Conservation (phyloP, 441 rosid species). For the Isatis lusitanica region DNA sequence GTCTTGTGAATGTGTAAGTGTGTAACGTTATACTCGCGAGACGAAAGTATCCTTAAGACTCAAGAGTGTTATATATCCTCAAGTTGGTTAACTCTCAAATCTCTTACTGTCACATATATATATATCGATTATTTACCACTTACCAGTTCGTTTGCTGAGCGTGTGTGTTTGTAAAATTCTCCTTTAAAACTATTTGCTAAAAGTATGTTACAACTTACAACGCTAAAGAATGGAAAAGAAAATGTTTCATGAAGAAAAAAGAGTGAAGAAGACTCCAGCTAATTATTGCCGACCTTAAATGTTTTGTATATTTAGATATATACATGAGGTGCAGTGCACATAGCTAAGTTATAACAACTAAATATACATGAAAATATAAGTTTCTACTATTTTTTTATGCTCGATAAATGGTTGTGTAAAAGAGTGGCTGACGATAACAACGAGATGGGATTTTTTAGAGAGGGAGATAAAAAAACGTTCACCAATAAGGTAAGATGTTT, state of each 20-base stretch:
- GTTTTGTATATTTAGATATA: not conserved
- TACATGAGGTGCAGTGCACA: too few species aligned
- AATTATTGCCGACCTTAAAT: not conserved
- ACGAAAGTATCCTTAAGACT: not conserved
- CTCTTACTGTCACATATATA: too few species aligned
- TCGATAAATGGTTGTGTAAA: too few species aligned
- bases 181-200: not conserved
- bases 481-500: too few species aligned
- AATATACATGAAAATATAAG: too few species aligned
- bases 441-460: too few species aligned
- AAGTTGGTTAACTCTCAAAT: too few species aligned
- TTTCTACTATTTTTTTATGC: too few species aligned
- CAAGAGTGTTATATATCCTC: not conserved
- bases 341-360: too few species aligned
- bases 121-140: not conserved
- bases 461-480: too few species aligned
- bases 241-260: too few species aligned
- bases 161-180: not conserved
- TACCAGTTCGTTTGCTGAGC: not conserved
- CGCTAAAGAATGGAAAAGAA: not conserved
- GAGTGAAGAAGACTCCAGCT: not conserved
- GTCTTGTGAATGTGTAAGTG: not conserved
- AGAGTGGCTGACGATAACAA: too few species aligned
- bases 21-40: not conserved
- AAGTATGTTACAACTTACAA: not conserved